Percentiles rank a stretch among this genome's conserved stretches.
phyloP scores from a whole-genome alignment of 345 rosid species.

The Balakata baccata region DNA sequence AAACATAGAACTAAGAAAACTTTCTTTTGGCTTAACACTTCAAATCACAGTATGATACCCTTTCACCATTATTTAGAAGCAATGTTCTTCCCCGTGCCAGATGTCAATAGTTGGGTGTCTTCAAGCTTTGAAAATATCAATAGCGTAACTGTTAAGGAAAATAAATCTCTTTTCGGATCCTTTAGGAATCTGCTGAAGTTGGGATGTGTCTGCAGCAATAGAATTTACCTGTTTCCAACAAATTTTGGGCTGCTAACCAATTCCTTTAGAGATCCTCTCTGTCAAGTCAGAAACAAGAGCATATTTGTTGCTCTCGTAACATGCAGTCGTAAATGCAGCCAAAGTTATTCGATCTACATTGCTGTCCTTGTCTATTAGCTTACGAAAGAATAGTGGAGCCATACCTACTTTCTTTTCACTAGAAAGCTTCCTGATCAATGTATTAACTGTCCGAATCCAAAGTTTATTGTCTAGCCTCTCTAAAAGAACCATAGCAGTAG shows the following conservation, averaged over 20 bases:
- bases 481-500: constrained; percentile 69
- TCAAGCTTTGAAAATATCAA: too few species aligned
- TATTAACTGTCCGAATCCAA: constrained; percentile 72
- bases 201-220: neutral
- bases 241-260: constrained; percentile 31
- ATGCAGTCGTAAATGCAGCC: constrained; percentile 72
- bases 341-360: constrained; percentile 55
- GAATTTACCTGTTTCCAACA: constrained; percentile 7
- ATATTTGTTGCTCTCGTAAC: constrained; percentile 68
- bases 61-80: too few species aligned
- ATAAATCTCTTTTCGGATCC: neutral
- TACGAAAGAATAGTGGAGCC: constrained; percentile 73
- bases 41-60: too few species aligned
- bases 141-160: too few species aligned
- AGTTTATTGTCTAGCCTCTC: constrained; percentile 71
- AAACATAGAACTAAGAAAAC: too few species aligned
- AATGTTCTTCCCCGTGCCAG: too few species aligned
- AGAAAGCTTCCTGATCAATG: constrained; percentile 79
- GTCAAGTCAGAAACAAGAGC: constrained; percentile 69
- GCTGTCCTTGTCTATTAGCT: constrained; percentile 52
- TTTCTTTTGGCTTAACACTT: too few species aligned
- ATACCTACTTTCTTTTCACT: constrained; percentile 78
- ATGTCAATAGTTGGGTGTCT: too few species aligned
- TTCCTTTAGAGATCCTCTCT: constrained; percentile 50
- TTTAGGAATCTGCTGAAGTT: neutral